Conservation (phyloP, 768 basidiomycete genomes). For the Pisolithus orientalis region DNA sequence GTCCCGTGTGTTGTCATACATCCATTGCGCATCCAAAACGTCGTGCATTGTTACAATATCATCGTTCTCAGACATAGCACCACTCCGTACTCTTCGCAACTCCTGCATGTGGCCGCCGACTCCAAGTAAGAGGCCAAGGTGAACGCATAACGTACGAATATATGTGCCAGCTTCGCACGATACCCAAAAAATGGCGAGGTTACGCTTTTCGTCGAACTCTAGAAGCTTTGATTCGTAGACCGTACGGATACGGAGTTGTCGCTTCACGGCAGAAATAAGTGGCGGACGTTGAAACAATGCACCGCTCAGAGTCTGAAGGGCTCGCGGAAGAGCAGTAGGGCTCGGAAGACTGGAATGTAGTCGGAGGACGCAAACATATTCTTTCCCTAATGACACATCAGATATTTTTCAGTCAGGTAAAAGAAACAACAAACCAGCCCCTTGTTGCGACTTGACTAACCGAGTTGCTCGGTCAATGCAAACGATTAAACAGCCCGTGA, state of each 20-base stretch:
- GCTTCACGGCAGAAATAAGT: constrained; percentile 97
- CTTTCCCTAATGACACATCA: constrained; percentile 60
- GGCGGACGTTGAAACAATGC: constrained; percentile 99
- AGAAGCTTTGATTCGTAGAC: constrained; percentile 94
- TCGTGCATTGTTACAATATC: constrained; percentile 99
- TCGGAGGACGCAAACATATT: constrained; percentile 95
- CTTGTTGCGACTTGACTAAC: constrained; percentile 97
- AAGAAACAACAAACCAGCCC: constrained; percentile 64
- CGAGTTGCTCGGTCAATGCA: constrained; percentile 98
- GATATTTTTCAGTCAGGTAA: background rate
- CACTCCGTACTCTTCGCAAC: constrained; percentile 86
- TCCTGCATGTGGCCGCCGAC: constrained; percentile 99
- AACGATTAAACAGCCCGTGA: constrained; percentile 97
- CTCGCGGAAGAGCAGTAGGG: constrained; percentile 83
- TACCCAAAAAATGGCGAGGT: constrained; percentile 97
- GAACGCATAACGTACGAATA: constrained; percentile 94
- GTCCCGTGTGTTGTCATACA: constrained; percentile 95
- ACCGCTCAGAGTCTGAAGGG: constrained; percentile 94
- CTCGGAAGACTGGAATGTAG: constrained; percentile 79
- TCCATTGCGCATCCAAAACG: constrained; percentile 97
- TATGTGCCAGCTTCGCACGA: constrained; percentile 98
- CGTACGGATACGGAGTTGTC: constrained; percentile 94
- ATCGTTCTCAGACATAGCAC: constrained; percentile 96
- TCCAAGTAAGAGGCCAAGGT: constrained; percentile 88
- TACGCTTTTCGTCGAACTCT: constrained; percentile 96